phyloP scores from a whole-genome alignment of 345 rosid species.

The Bruguiera gymnorhiza region DNA sequence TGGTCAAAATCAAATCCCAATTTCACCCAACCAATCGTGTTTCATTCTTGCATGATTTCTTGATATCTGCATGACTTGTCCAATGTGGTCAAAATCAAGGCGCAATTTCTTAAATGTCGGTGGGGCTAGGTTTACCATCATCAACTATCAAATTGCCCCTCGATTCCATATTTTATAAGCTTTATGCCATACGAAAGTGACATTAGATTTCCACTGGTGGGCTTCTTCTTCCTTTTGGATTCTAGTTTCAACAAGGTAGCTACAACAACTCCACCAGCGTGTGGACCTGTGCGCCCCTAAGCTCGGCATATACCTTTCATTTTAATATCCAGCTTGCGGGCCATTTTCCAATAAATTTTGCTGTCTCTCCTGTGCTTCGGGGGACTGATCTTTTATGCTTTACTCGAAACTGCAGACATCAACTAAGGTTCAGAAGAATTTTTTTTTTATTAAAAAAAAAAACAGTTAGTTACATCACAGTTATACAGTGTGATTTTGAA shows the following conservation, averaged over 20 bases:
- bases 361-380: neutral
- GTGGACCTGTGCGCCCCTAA: constrained; percentile 1
- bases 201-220: neutral
- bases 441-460: too few species aligned
- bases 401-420: too few species aligned
- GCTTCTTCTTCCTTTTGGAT: neutral
- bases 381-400: neutral
- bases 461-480: too few species aligned
- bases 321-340: neutral
- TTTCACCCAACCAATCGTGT: too few species aligned
- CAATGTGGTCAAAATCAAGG: neutral
- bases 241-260: neutral
- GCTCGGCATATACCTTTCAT: neutral
- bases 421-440: too few species aligned
- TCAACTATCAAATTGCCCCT: too few species aligned
- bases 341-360: neutral
- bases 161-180: too few species aligned
- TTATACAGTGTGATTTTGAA: too few species aligned
- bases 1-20: neutral
- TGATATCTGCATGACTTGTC: too few species aligned
- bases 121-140: too few species aligned
- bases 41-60: too few species aligned
- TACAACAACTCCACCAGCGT: constrained; percentile 2
- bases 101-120: neutral
- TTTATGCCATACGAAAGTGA: neutral